Evolutionary conservation across 23 red algal species (phyloP).

Genomic region (Gracilaria gracilis): DNA sequence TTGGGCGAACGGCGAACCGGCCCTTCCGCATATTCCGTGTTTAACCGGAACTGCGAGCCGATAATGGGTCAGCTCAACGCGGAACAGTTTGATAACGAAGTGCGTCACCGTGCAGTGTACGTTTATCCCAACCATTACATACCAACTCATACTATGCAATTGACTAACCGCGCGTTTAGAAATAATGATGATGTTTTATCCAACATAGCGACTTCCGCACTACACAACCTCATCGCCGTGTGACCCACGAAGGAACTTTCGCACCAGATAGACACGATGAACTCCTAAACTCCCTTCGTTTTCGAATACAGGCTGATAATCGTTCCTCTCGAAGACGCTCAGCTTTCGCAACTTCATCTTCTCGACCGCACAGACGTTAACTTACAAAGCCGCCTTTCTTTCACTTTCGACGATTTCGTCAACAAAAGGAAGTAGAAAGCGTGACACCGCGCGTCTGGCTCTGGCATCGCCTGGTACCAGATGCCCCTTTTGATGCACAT

Average conservation of each 20-base stretch:
- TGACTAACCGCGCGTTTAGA: constrained; percentile 8
- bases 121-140: background rate
- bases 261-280: constrained; percentile 9
- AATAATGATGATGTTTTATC: constrained; percentile 32
- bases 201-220: constrained; percentile 38
- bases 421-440: constrained; percentile 40
- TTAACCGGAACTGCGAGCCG: constrained; percentile 48
- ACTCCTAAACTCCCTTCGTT: background rate
- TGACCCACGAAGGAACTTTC: background rate
- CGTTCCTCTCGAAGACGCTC: constrained; percentile 8
- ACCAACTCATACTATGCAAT: background rate
- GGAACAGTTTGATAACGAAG: constrained; percentile 71
- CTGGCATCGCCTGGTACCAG: constrained; percentile 51
- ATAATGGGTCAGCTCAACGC: constrained; percentile 58
- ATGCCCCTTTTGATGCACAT: constrained; percentile 58
- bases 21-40: constrained; percentile 62
- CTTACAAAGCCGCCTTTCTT: background rate
- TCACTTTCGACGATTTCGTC: background rate
- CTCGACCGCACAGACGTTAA: background rate
- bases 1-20: constrained; percentile 52
- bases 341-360: background rate
- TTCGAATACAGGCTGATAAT: constrained; percentile 6
- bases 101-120: constrained; percentile 66
- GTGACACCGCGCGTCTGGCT: constrained; percentile 21
- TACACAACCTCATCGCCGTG: constrained; percentile 32